Percentiles rank a stretch among this genome's conserved stretches.
Evolutionary conservation across 805 yeast species (phyloP).

Genomic region (Candida boidinii): DNA sequence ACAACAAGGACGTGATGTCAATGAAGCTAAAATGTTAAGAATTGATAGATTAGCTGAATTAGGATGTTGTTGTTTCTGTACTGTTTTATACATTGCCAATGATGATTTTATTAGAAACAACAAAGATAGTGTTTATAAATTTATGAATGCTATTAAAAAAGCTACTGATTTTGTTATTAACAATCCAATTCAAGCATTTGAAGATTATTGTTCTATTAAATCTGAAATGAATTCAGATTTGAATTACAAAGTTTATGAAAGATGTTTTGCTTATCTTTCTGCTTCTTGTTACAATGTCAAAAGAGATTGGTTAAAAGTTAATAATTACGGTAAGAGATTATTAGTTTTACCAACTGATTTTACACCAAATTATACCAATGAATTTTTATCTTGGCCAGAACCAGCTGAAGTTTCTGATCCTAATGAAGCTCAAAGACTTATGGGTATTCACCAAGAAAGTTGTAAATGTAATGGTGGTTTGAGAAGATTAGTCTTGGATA

Average conservation of each 20-base stretch:
- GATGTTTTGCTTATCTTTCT: conserved; percentile 49
- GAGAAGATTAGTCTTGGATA: conserved; percentile 30
- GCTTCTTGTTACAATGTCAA: conserved; percentile 43
- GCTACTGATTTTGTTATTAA: conserved; percentile 41
- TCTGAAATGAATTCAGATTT: conserved; percentile 34
- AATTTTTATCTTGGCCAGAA: conserved; percentile 40
- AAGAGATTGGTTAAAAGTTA: conserved; percentile 51
- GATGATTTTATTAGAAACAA: conserved; percentile 38
- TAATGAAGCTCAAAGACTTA: conserved; percentile 35
- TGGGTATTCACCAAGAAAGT: conserved; percentile 35
- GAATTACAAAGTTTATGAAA: conserved; percentile 37
- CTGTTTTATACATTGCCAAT: conserved; percentile 44
- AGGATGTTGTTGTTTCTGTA: conserved; percentile 54
- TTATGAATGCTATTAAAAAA: conserved; percentile 39
- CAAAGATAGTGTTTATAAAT: conserved; percentile 35
- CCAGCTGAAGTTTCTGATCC: conserved; percentile 41
- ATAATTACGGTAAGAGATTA: conserved; percentile 45
- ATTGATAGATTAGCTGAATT: conserved; percentile 47
- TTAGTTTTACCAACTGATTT: conserved; percentile 42
- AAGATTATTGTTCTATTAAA: conserved; percentile 36
- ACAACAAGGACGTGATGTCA: conserved; percentile 31
- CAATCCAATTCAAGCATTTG: conserved; percentile 38
- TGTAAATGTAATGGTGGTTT: conserved; percentile 41
- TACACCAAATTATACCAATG: conserved; percentile 41
- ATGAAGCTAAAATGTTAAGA: conserved; percentile 47